Evolutionary conservation across 306 rosid species (phyloP).

Genomic region (Citrullus colocynthis): DNA sequence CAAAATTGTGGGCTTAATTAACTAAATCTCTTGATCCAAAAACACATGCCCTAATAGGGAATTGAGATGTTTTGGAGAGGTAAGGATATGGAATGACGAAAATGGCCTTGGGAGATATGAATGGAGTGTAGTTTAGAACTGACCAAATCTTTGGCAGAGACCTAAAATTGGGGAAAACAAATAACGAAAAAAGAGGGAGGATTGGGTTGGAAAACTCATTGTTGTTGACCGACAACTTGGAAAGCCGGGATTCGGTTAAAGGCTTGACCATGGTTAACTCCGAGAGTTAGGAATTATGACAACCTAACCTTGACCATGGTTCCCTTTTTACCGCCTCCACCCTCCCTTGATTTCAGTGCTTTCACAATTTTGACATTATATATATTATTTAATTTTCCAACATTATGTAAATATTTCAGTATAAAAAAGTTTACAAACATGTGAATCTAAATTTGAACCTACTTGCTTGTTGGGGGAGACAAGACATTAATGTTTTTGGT

Average conservation of each 20-base stretch:
- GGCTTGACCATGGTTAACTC: conserved; percentile 12
- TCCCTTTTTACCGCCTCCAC: conserved; percentile 2
- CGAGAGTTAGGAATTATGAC: conserved; percentile 17
- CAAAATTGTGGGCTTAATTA: neutral
- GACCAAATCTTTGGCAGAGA: neutral
- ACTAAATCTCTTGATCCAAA: neutral
- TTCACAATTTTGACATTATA: neutral
- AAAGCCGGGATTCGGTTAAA: neutral
- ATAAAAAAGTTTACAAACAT: too few species aligned
- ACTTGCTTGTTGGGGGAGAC: too few species aligned
- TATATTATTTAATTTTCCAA: neutral
- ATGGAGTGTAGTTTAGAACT: neutral
- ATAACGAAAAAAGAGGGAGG: neutral
- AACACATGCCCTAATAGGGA: neutral
- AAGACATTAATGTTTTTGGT: too few species aligned
- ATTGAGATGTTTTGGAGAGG: neutral
- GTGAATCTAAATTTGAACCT: too few species aligned
- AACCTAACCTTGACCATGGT: conserved; percentile 19
- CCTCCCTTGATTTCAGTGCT: conserved; percentile 34
- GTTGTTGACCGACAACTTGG: conserved; percentile 9
- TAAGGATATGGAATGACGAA: neutral
- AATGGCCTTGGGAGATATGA: neutral
- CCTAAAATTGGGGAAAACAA: conserved; percentile 15
- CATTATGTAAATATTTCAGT: too few species aligned
- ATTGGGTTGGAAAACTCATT: conserved; percentile 6